Conservation (phyloP, 805 yeast species). For the Wickerhamiella vanderwaltii region DNA sequence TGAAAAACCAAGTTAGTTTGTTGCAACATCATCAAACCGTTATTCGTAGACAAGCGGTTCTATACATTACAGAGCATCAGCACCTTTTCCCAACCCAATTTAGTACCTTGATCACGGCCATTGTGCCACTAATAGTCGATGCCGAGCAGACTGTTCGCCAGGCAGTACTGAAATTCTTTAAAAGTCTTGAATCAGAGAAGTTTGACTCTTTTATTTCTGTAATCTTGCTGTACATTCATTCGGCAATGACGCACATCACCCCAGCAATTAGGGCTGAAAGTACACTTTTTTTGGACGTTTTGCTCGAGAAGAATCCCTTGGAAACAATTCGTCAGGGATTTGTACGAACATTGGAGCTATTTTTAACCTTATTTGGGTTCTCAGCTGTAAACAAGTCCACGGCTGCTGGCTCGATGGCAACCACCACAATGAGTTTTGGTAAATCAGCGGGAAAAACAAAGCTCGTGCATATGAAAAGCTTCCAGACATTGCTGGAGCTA, state of each 20-base stretch:
- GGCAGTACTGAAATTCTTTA: constrained; percentile 36
- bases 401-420: constrained; percentile 14
- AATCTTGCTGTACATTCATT: constrained; percentile 58
- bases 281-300: constrained; percentile 48
- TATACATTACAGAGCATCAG: constrained; percentile 16
- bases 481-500: constrained; percentile 14
- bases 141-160: constrained; percentile 52
- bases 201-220: constrained; percentile 29
- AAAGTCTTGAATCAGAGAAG: constrained; percentile 18
- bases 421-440: constrained; percentile 18
- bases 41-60: constrained; percentile 20
- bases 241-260: constrained; percentile 88
- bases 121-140: constrained; percentile 56
- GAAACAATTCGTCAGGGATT: constrained; percentile 19
- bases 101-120: constrained; percentile 32
- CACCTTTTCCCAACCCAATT: constrained; percentile 13
- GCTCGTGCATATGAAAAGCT: constrained; percentile 19
- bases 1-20: constrained; percentile 16
- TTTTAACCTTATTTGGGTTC: constrained; percentile 55
- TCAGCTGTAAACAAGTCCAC: background rate
- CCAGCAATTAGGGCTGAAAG: constrained; percentile 67
- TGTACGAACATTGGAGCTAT: constrained; percentile 37
- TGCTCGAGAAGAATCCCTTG: constrained; percentile 48
- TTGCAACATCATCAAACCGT: constrained; percentile 21
- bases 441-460: constrained; percentile 20